Conservation (phyloP, 257 asterid genomes). For the Avicennia marina region DNA sequence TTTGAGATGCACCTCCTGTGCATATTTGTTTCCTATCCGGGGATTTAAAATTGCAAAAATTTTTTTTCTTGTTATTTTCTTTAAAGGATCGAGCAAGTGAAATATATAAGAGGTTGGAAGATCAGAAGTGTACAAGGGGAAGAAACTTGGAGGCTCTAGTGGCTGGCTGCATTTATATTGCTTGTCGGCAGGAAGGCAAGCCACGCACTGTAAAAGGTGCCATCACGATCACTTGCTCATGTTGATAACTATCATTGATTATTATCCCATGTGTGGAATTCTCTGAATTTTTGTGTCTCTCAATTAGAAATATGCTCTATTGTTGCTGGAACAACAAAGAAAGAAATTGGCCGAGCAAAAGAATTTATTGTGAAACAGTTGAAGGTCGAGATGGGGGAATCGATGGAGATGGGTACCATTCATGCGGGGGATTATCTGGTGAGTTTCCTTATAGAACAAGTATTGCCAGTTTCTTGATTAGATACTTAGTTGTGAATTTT, state of each 20-base stretch:
- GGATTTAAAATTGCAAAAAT: too few relatives aligned
- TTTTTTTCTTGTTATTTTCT: neutral
- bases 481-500: too few relatives aligned
- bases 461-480: neutral
- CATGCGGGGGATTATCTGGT: conserved; percentile 80
- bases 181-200: conserved; percentile 73
- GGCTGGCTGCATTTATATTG: conserved; percentile 79
- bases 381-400: conserved; percentile 70
- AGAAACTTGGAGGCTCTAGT: conserved; percentile 69
- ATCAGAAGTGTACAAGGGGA: conserved; percentile 69
- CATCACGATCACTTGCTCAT: neutral
- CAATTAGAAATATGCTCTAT: conserved; percentile 61
- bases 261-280: conserved; percentile 5
- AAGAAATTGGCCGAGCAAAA: conserved; percentile 76
- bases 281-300: conserved; percentile 27
- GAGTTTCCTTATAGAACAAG: conserved; percentile 13
- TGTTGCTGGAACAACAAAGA: conserved; percentile 71
- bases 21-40: too few relatives aligned
- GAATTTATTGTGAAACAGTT: conserved; percentile 67
- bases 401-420: conserved; percentile 63
- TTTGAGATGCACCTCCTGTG: too few relatives aligned
- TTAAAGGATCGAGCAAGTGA: conserved; percentile 76
- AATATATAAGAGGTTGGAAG: conserved; percentile 76
- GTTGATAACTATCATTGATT: too few relatives aligned
- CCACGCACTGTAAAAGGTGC: conserved; percentile 79